phyloP scores from a whole-genome alignment of 495 filamentous ascomycete genomes.

The Daldinia bambusicola region DNA sequence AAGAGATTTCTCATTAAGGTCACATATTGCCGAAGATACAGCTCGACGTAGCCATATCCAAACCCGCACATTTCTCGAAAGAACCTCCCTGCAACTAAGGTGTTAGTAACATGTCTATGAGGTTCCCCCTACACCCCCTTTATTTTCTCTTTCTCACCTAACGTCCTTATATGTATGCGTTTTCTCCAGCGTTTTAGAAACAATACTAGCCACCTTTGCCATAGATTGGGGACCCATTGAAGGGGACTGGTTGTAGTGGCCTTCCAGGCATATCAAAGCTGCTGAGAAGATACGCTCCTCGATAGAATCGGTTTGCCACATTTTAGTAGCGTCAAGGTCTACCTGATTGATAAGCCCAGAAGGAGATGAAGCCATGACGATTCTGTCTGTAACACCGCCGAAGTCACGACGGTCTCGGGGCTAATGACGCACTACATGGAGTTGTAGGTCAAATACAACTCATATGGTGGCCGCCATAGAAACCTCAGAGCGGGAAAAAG shows the following conservation, averaged over 20 bases:
- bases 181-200: conserved; percentile 64
- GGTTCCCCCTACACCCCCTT: background rate
- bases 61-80: conserved; percentile 68
- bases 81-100: conserved; percentile 60
- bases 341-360: conserved; percentile 22
- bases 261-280: conserved; percentile 63
- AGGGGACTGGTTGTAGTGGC: conserved; percentile 62
- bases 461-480: background rate
- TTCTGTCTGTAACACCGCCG: background rate
- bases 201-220: conserved; percentile 58
- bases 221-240: conserved; percentile 61
- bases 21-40: conserved; percentile 65
- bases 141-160: conserved; percentile 54
- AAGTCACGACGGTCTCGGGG: conserved; percentile 5
- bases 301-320: conserved; percentile 49
- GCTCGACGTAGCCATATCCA: conserved; percentile 71
- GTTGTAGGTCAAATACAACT: conserved; percentile 8
- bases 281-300: conserved; percentile 67
- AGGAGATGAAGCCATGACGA: conserved; percentile 37
- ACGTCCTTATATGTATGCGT: conserved; percentile 63
- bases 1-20: conserved; percentile 70
- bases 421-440: background rate
- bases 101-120: conserved; percentile 42
- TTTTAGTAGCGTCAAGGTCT: conserved; percentile 21
- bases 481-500: background rate